A percentile compares a stretch with the other conserved stretches of the same genome.
Evolutionary conservation across 331 rosid genomes (phyloP).

Genomic region (Phaseolus coccineus): DNA sequence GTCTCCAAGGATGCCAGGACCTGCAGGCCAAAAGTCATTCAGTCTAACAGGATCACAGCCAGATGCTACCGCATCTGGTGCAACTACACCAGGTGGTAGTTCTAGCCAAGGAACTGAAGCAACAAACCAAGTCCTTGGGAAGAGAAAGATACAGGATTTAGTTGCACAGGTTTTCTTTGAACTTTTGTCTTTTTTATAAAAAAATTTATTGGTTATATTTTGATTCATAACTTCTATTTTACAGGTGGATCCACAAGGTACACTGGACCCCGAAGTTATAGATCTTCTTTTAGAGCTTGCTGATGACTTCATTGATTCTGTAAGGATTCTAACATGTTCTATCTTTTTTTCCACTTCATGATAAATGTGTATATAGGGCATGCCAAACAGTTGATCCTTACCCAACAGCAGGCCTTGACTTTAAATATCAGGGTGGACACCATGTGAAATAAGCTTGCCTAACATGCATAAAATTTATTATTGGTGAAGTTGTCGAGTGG

Average conservation of each 20-base stretch:
- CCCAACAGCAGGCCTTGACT: not conserved
- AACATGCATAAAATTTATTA: not conserved
- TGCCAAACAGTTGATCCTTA: not conserved
- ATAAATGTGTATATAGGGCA: constrained; percentile 3
- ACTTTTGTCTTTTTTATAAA: constrained; percentile 1
- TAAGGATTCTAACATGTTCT: constrained; percentile 55
- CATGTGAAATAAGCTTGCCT: not conserved
- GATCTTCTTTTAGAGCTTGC: constrained; percentile 96
- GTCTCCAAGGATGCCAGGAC: constrained; percentile 88
- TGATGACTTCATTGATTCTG: constrained; percentile 94
- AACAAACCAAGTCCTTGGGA: constrained; percentile 97
- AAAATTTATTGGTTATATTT: constrained; percentile 31
- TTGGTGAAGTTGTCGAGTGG: constrained; percentile 14
- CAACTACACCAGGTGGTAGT: constrained; percentile 99
- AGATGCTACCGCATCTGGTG: constrained; percentile 94
- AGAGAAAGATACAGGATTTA: constrained; percentile 97
- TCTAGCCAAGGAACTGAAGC: constrained; percentile 99
- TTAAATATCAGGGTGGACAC: not conserved
- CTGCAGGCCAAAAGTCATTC: constrained; percentile 87
- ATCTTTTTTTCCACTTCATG: not conserved
- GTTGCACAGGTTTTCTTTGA: constrained; percentile 83
- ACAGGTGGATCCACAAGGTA: constrained; percentile 92
- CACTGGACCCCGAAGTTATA: constrained; percentile 86
- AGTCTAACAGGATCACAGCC: constrained; percentile 99
- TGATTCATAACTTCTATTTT: constrained; percentile 38